Conservation (phyloP, 192 early-diverging fungal species). For the Coemansia pectinata region DNA sequence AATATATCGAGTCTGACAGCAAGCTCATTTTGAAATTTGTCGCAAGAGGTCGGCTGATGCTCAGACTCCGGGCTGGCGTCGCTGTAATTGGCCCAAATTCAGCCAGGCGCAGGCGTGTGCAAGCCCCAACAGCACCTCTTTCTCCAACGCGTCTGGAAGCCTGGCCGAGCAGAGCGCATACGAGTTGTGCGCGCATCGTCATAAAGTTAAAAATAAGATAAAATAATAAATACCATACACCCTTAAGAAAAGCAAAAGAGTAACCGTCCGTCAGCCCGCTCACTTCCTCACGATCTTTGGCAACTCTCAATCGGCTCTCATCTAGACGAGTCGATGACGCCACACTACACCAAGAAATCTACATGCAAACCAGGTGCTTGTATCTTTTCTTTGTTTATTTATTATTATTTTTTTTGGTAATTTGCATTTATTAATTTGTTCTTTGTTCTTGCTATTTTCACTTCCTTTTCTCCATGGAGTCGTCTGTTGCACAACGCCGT, state of each 20-base stretch:
- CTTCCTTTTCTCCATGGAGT: not conserved
- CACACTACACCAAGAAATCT: not conserved
- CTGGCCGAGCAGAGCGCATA: not conserved
- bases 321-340: not conserved
- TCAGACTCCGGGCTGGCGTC: not conserved
- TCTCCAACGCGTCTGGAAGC: not conserved
- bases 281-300: not conserved
- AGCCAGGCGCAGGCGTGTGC: not conserved
- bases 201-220: not conserved
- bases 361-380: not conserved
- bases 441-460: not conserved
- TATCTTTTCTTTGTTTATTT: not conserved
- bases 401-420: not conserved
- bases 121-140: not conserved
- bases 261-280: not conserved
- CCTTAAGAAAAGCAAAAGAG: not conserved
- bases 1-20: conserved; percentile 60
- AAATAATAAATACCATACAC: not conserved
- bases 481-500: not conserved
- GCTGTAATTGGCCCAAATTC: not conserved
- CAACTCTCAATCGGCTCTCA: not conserved
- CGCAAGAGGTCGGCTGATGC: not conserved
- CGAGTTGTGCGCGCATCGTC: not conserved
- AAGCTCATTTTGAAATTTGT: conserved; percentile 43
- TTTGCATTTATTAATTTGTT: not conserved